These are phyloP conservation scores for Moricandia moricandioides DNA, from an alignment of 345 rosid species.

Conservation along the genomic window DNA sequence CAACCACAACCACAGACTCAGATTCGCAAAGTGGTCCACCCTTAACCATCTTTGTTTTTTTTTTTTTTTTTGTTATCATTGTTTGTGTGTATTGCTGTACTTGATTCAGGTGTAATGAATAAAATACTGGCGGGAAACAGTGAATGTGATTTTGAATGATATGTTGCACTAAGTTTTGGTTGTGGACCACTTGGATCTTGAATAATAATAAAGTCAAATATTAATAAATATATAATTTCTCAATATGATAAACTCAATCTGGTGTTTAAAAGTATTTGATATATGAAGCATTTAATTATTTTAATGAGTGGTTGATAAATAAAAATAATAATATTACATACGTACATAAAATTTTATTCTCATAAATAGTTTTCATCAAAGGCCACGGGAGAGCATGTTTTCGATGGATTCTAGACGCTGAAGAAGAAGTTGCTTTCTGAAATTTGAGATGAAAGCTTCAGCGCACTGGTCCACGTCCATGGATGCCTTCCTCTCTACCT, in stretches of 20 bases:
- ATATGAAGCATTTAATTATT: too few relatives aligned
- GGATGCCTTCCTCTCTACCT: constrained; percentile 53
- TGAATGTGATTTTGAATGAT: too few relatives aligned
- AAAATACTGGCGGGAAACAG: constrained; percentile 19
- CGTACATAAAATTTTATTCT: too few relatives aligned
- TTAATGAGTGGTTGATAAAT: not conserved
- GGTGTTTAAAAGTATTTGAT: too few relatives aligned
- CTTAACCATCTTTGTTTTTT: not conserved
- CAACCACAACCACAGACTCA: constrained; percentile 28
- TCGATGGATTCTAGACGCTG: constrained; percentile 81
- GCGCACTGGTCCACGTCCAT: constrained; percentile 70
- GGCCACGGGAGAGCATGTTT: constrained; percentile 60
- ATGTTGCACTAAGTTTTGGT: too few relatives aligned
- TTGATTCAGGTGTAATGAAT: constrained; percentile 14
- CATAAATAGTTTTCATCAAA: constrained; percentile 26
- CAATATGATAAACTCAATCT: too few relatives aligned
- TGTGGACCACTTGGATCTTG: too few relatives aligned
- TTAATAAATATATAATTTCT: too few relatives aligned
- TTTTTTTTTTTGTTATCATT: not conserved
- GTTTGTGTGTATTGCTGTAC: constrained; percentile 1
- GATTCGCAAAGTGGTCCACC: constrained; percentile 27
- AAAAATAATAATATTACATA: too few relatives aligned
- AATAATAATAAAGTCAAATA: too few relatives aligned
- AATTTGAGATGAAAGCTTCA: constrained; percentile 70
- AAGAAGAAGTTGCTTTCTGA: constrained; percentile 60